Evolutionary conservation across 1,284 basidiomycete genomes (phyloP), one percentile per base, ranked within the genome.

Genomic region (Gomphus bonarii): DNA sequence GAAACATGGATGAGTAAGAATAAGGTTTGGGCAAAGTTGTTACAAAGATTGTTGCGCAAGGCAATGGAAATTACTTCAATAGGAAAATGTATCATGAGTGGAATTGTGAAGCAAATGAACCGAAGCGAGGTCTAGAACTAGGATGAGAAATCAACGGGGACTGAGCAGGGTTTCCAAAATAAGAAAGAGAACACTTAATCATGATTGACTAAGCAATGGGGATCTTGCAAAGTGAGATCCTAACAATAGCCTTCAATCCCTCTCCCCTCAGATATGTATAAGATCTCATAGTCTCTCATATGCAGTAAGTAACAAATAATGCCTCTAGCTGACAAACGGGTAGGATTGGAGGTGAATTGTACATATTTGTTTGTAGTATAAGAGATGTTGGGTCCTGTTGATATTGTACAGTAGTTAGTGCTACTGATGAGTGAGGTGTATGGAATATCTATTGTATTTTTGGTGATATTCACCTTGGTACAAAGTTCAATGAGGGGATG

Each of bases 271-370:
- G 3, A 66, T 5, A 69, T 65, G 3, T 72, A 66, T 12, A 60
- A 57, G 20, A 76, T 65, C 35, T 64, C 62, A 14, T 68, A 52
- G 10, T 65, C 47, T 5, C 61, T 48, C 0, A 75, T 75, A 3
- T 71, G 69, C 16, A 70, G 68, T 1, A 79, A 67, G 60, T 79
- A 79, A 0, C 66, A 64, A 0, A 77, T 62, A 7, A 77, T 66
- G 2, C 67, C 66, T 12, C 72, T 70, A 0, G 69, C 70, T 0
- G 71, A 70, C 1, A 66, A 64, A 70, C 70, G 75, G 60, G 78
- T 75, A 0, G 52, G 58, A 5, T 50, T 54, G 0, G 61, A 0
- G 68, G 63, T n/a, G 63, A 68, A 76, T 57, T 68, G 68, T 1
- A 65, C 63, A 0, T 78, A 65, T 11, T 66, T 58, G 25, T 65